Base-by-base conservation (phyloP, 192 early-diverging fungal species). In the Podila clonocystis region DNA sequence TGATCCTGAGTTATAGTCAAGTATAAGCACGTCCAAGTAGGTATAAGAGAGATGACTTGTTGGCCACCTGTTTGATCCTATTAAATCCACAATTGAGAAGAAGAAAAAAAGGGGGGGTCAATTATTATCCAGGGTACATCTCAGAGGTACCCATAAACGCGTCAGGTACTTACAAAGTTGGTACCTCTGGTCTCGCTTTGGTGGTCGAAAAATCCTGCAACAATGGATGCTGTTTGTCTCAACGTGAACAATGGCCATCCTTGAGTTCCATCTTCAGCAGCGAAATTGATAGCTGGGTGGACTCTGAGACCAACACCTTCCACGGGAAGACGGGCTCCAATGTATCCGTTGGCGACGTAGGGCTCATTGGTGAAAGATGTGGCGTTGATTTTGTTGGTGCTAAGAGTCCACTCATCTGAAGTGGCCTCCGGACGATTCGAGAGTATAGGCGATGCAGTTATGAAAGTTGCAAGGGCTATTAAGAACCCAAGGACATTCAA, bases 341-440 rank as follows among this genome's bases (percentile, higher is more conserved):
- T 82, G 29, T 82, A 82, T 49, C 79, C 79, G 48, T 82, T 82
- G n/a, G 79, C 62, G 11, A 82, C 79, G 31, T 82, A 82, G 17
- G 79, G 72, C 31, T 82, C 72, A 41, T 17, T 36, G 30, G 68
- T 19, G 22, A 68, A 82, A 29, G 79, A 52, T n/a, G 79, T 82
- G 22, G 67, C 63, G 50, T 82, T 74, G 28, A 82, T 61, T 31
- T 26, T 22, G 9, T 38, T 74, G 17, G 79, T 82, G 31, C 62
- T 68, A 11, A 82, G 67, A 28, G 59, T 70, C 79, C 79, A 82
- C 34, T 45, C 71, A 50, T 70, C 78, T n/a, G 55, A 62, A 11
- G 68, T 62, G 52, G 67, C 3, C 33, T 63, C 29, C 12, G 38
- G 12, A 4, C 22, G 11, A 50, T 58, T 58, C 13, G 36, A 9